Conservation (phyloP, 352 stramenopile species). For the Elongisporangium anandrum region DNA sequence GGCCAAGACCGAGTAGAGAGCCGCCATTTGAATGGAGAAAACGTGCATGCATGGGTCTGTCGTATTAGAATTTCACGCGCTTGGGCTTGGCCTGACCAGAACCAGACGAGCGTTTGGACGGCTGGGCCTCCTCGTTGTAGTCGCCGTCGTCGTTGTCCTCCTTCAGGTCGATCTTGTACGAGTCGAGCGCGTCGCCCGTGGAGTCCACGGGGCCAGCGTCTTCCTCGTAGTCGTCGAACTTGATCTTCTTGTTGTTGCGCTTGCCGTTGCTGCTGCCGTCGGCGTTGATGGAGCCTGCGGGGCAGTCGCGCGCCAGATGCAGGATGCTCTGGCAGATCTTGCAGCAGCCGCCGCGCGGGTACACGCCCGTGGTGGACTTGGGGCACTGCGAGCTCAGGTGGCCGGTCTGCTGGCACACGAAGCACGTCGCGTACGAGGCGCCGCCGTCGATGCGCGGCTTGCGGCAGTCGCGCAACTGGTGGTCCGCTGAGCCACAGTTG, state of each 20-base stretch:
- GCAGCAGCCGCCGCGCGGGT: constrained; percentile 86
- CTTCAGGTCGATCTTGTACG: constrained; percentile 33
- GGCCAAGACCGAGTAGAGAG: constrained; percentile 17
- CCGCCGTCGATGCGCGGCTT: constrained; percentile 59
- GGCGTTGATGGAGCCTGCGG: constrained; percentile 55
- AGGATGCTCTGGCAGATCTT: constrained; percentile 83
- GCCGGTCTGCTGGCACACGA: constrained; percentile 82
- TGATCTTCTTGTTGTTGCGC: constrained; percentile 72
- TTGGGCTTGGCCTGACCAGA: constrained; percentile 13
- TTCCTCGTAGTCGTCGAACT: constrained; percentile 60
- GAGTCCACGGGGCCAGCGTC: constrained; percentile 20
- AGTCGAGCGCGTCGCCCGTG: constrained; percentile 52
- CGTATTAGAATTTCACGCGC: constrained; percentile 43
- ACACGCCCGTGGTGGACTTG: constrained; percentile 84
- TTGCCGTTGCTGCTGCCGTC: constrained; percentile 50
- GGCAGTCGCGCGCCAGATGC: constrained; percentile 84
- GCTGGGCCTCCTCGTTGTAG: constrained; percentile 6
- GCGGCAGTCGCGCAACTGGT: constrained; percentile 70
- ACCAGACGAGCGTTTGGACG: constrained; percentile 5
- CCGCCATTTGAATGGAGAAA: background rate
- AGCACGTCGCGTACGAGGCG: constrained; percentile 78
- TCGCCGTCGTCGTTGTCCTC: constrained; percentile 27
- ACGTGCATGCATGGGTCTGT: constrained; percentile 3
- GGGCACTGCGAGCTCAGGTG: constrained; percentile 86
- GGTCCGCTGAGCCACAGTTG: constrained; percentile 75